These are phyloP conservation scores for Tricholoma matsutake DNA, from an alignment of 768 basidiomycete species.

Conservation along the genomic window DNA sequence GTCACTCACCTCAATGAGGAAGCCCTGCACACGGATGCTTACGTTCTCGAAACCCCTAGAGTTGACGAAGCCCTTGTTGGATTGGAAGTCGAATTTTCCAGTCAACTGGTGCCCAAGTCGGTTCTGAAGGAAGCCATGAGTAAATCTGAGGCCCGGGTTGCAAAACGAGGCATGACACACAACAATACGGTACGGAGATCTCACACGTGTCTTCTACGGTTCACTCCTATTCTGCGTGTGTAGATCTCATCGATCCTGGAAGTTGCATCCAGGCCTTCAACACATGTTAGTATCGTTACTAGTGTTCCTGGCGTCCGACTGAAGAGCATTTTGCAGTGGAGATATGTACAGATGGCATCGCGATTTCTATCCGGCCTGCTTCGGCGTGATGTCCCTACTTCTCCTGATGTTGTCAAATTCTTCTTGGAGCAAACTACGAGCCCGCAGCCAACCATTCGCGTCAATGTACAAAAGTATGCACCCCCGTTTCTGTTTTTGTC, in stretches of 20 bases:
- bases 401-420: constrained; percentile 55
- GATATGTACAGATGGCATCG: constrained; percentile 72
- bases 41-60: constrained; percentile 44
- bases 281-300: constrained; percentile 55
- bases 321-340: constrained; percentile 53
- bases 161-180: constrained; percentile 46
- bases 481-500: neutral
- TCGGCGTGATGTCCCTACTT: constrained; percentile 55
- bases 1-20: constrained; percentile 61
- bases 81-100: constrained; percentile 50
- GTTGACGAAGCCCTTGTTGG: constrained; percentile 46
- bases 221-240: constrained; percentile 5
- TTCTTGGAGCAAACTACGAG: constrained; percentile 66
- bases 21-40: constrained; percentile 59
- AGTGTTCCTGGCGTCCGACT: constrained; percentile 8
- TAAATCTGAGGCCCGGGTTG: constrained; percentile 40
- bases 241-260: constrained; percentile 62
- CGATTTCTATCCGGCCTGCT: constrained; percentile 60
- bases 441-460: constrained; percentile 66
- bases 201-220: constrained; percentile 2
- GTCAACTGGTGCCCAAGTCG: constrained; percentile 35
- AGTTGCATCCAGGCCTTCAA: constrained; percentile 56
- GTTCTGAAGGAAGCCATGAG: constrained; percentile 42
- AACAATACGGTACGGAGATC: constrained; percentile 42
- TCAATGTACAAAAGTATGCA: constrained; percentile 58